These are phyloP conservation scores for Aspergillus sp. DNA, from an alignment of 2,329 filamentous ascomycete species.

Conservation along the genomic window DNA sequence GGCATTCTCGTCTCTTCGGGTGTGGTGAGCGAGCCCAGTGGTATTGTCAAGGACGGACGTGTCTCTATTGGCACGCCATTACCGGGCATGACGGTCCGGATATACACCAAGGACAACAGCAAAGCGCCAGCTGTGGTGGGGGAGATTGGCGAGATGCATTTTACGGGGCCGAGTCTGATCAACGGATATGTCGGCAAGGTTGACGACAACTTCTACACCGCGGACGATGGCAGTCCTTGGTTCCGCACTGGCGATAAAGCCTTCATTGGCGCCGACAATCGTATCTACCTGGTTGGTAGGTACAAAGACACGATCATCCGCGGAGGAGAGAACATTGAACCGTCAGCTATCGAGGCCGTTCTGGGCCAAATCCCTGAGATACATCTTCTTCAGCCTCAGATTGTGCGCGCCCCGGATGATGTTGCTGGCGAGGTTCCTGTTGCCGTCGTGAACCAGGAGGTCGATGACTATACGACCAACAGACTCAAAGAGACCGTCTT, in stretches of 20 bases:
- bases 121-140: neutral
- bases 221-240: neutral
- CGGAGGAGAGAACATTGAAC: neutral
- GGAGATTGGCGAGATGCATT: neutral
- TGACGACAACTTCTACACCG: neutral
- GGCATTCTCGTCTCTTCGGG: neutral
- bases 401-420: neutral
- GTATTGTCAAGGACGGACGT: too few relatives aligned
- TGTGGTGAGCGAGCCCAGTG: neutral
- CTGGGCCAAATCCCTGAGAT: neutral
- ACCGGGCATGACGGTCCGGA: neutral
- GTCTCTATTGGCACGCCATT: too few relatives aligned
- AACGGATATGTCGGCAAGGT: neutral
- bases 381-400: neutral
- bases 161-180: neutral
- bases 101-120: neutral
- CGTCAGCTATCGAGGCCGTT: neutral
- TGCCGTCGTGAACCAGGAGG: neutral
- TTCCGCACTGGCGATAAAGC: neutral
- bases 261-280: neutral
- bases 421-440: neutral
- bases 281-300: neutral
- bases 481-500: neutral
- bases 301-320: neutral
- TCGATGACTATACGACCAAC: neutral